phyloP scores from a whole-genome alignment of 345 rosid species.

The Sapria himalayana region DNA sequence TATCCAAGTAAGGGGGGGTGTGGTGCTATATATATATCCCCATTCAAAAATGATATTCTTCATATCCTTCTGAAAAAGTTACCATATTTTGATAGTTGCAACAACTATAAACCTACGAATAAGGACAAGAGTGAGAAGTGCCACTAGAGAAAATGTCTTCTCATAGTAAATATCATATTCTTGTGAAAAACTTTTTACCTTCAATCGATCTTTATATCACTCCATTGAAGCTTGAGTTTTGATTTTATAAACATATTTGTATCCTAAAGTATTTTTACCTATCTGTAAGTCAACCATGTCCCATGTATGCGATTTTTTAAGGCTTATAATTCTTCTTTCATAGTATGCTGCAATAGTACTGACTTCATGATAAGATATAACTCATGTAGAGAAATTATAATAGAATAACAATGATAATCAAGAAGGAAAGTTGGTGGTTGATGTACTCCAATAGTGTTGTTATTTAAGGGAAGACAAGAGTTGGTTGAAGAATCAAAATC shows the following conservation, averaged over 20 bases:
- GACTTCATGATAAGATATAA: background rate
- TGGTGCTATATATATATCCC: background rate
- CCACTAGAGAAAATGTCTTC: background rate
- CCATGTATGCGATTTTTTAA: background rate
- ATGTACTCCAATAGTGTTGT: too few relatives aligned
- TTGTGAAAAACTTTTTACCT: background rate
- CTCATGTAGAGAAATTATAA: too few relatives aligned
- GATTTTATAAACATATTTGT: background rate
- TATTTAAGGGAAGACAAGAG: too few relatives aligned
- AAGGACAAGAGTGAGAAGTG: too few relatives aligned
- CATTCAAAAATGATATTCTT: conserved; percentile 2
- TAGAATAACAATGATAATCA: too few relatives aligned
- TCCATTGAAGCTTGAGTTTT: background rate
- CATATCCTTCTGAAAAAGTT: conserved; percentile 1
- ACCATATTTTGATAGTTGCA: background rate
- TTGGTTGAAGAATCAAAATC: too few relatives aligned
- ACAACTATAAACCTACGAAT: background rate
- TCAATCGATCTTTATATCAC: background rate
- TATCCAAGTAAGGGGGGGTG: background rate
- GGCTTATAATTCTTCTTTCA: background rate
- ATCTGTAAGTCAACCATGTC: too few relatives aligned
- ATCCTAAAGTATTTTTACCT: background rate
- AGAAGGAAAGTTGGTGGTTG: too few relatives aligned
- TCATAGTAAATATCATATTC: conserved; percentile 5
- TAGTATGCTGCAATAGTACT: background rate